Base-by-base conservation (phyloP, 441 rosid species). In the Monsonia emarginata region DNA sequence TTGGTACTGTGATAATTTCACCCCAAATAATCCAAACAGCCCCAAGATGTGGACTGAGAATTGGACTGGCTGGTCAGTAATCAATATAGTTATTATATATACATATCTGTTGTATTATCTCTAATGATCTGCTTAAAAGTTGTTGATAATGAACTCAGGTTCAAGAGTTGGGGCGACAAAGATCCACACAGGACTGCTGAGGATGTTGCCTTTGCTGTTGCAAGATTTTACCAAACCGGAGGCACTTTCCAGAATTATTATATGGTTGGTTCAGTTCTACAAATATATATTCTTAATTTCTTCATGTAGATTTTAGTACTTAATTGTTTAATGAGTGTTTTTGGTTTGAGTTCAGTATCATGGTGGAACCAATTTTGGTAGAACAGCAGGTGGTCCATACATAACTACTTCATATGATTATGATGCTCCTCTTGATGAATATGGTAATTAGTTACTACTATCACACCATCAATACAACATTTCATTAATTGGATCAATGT, bases 31-130 rank as follows among this genome's bases (percentile, higher is more conserved):
- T 46, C 70, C 81, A 0, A 74, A 61, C 6, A 74, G 69, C 42
- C 87, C 87, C 1, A 81, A 81, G 18, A 78, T 83, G 63, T 83
- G 80, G 77, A 83, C 83, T 4, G 85, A 83, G 63, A 79, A 79
- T 48, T 84, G 84, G 85, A 82, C 82, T 5, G 88, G 85, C 6
- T 78, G 88, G 88, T 74, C 22, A 10, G 69, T 64, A n/a, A 19
- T 11, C 5, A 3, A 5, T 1, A 32, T 9, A 32, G 7, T 32
- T 32, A n/a, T n/a, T n/a, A n/a, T n/a, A n/a, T n/a, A n/a, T n/a
- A n/a, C n/a, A n/a, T n/a, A n/a, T n/a, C n/a, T n/a, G n/a, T n/a
- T n/a, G n/a, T n/a, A n/a, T n/a, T n/a, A n/a, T n/a, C n/a, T n/a
- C n/a, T n/a, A n/a, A n/a, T n/a, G n/a, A n/a, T n/a, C n/a, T n/a